Conservation (phyloP, 176 grass and related monocot genomes). For the Pontederia paniculata region DNA sequence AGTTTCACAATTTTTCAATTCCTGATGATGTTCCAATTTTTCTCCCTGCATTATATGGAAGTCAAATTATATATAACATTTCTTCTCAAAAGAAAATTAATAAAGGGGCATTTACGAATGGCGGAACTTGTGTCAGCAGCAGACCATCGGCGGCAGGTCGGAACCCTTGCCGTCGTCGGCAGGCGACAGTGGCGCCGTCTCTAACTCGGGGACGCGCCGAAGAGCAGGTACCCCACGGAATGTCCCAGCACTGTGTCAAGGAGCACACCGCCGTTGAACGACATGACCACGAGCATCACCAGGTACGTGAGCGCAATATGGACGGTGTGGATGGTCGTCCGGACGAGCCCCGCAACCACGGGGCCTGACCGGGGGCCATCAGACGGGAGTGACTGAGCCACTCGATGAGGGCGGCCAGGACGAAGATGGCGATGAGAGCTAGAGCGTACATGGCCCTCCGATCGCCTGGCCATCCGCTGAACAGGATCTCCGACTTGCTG, state of each 20-base stretch:
- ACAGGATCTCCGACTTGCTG: too few relatives aligned
- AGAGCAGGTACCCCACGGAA: neutral
- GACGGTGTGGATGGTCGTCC: neutral
- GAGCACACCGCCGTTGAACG: neutral
- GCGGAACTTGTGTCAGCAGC: neutral
- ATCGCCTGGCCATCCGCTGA: too few relatives aligned
- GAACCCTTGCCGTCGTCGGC: neutral
- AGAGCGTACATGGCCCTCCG: neutral
- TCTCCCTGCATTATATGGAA: too few relatives aligned
- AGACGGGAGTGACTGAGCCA: neutral
- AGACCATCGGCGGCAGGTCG: neutral
- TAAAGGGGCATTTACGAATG: too few relatives aligned
- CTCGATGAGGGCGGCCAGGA: neutral
- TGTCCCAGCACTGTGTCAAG: neutral
- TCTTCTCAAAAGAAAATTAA: too few relatives aligned
- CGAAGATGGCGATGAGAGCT: neutral
- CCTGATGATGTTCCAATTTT: too few relatives aligned
- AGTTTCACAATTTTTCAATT: too few relatives aligned
- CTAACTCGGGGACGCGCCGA: neutral
- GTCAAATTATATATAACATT: too few relatives aligned
- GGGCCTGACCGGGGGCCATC: neutral
- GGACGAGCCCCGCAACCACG: neutral
- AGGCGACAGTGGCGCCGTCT: neutral
- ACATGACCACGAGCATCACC: conserved; percentile 1
- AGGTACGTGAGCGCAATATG: neutral